Evolutionary conservation across 176 grass and related monocot species (phyloP), one percentile per base, ranked within the genome.

Genomic region (Poa annua): DNA sequence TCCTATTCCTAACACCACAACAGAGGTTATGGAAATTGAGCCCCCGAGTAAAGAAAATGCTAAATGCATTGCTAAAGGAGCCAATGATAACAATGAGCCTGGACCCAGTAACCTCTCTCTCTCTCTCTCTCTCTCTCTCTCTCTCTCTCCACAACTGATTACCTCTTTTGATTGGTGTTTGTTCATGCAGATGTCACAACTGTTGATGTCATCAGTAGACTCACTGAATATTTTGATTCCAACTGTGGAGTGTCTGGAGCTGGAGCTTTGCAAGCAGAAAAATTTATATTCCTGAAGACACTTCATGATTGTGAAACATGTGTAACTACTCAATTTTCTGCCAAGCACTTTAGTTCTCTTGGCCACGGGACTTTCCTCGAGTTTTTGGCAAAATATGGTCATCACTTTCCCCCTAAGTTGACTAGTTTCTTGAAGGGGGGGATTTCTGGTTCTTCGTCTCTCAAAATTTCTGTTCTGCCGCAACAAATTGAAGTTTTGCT

Each of bases 331-430:
- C 85, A 90, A 79, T 95, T 90, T 88, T 93, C 87, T 32, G 88
- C 85, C 45, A 82, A 89, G n/a, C 86, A 95, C 76, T 98, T 98
- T 86, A 85, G 19, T 80, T 81, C 89, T 78, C 85, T 98, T 85
- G 92, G 89, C 77, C 86, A 93, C 85, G 96, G 96, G 38, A 85
- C 66, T 77, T 95, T 98, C 73, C 88, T 93, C 13, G 85, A 85
- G 26, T 98, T 98, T 88, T 91, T 98, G 88, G 85, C 82, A 47
- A 85, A 89, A 87, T 67, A 95, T 90, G 66, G 61, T 76, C 71
- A 88, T 83, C 72, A 74, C 21, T 84, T 95, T 26, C 87, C 85
- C n/a, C 78, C 35, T 71, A 76, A 76, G 71, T 48, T 95, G 63
- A 66, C 60, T 81, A 81, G 62, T 86, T 89, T 90, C 66, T 83